phyloP scores from a whole-genome alignment of 805 yeast genomes.

The Teunomyces stri region DNA sequence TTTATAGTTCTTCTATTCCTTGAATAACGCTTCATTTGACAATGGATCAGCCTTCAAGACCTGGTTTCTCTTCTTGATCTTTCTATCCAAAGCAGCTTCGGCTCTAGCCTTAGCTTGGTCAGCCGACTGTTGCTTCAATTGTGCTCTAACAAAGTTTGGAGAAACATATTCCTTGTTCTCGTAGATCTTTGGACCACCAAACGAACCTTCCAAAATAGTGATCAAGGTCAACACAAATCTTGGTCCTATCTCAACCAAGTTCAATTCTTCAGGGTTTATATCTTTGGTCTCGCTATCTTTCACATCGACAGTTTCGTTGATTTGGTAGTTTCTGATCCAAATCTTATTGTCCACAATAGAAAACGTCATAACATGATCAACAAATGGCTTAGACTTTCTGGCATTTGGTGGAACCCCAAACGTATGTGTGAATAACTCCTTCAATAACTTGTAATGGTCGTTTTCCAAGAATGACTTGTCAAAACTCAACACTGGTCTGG shows the following conservation, averaged over 20 bases:
- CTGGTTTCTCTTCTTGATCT: slow-evolving; percentile 70
- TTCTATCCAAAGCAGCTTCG: slow-evolving; percentile 74
- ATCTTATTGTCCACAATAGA: slow-evolving; percentile 89
- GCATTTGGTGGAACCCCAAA: slow-evolving; percentile 96
- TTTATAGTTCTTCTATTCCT: slow-evolving; percentile 22
- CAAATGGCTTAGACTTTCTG: slow-evolving; percentile 88
- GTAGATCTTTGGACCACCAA: slow-evolving; percentile 96
- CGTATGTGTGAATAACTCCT: slow-evolving; percentile 73
- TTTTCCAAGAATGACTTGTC: slow-evolving; percentile 70
- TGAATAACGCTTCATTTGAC: slow-evolving; percentile 74
- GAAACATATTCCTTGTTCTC: slow-evolving; percentile 96
- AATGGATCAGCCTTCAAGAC: slow-evolving; percentile 79
- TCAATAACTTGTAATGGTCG: slow-evolving; percentile 67
- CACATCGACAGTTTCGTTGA: slow-evolving; percentile 61
- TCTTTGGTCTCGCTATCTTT: slow-evolving; percentile 50
- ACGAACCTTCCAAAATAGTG: slow-evolving; percentile 91
- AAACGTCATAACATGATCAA: slow-evolving; percentile 93
- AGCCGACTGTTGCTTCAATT: slow-evolving; percentile 75
- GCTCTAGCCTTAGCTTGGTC: slow-evolving; percentile 73
- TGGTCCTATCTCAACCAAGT: slow-evolving; percentile 94
- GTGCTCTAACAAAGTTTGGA: slow-evolving; percentile 93
- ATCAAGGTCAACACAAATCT: slow-evolving; percentile 91
- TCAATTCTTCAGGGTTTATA: slow-evolving; percentile 53
- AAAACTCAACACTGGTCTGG: slow-evolving; percentile 89
- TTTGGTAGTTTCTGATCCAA: slow-evolving; percentile 95